A percentile compares a stretch with the other conserved stretches of the same genome.
phyloP scores from a whole-genome alignment of 139 green algal genomes.

The Trebouxia sp. region DNA sequence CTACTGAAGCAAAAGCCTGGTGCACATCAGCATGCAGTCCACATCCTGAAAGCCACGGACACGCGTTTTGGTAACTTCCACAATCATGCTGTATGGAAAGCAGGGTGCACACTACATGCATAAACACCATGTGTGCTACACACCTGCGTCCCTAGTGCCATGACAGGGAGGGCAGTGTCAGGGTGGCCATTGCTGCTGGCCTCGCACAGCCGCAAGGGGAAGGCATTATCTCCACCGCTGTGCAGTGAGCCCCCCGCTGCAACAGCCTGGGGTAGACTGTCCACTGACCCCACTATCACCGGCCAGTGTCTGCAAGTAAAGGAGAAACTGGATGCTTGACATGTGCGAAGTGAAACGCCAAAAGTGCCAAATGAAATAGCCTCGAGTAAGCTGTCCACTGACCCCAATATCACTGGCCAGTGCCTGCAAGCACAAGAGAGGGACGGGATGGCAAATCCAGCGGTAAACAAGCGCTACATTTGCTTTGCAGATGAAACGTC shows the following conservation, averaged over 20 bases:
- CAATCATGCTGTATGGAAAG: no score
- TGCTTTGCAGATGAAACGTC: no score
- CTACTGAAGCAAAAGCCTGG: no score
- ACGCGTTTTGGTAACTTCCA: no score
- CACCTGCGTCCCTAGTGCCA: conserved; percentile 34
- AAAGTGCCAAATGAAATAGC: no score
- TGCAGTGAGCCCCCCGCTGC: neutral
- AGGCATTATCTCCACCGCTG: neutral
- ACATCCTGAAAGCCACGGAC: no score
- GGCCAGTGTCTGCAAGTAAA: conserved; percentile 36
- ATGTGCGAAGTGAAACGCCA: neutral
- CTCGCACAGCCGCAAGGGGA: conserved; percentile 26
- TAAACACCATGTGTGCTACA: neutral
- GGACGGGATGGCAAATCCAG: no score
- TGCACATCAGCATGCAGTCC: no score
- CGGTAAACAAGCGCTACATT: no score
- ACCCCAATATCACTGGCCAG: conserved; percentile 36
- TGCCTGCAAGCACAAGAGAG: no score
- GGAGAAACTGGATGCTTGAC: neutral
- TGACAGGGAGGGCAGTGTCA: conserved; percentile 31
- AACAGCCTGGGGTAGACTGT: conserved; percentile 28
- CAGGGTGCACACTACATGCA: no score
- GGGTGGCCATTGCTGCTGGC: conserved; percentile 8
- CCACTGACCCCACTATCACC: conserved; percentile 30
- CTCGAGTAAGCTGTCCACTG: conserved; percentile 26